phyloP scores from a whole-genome alignment of 1,284 basidiomycete genomes.

The Pisolithus thermaeus region DNA sequence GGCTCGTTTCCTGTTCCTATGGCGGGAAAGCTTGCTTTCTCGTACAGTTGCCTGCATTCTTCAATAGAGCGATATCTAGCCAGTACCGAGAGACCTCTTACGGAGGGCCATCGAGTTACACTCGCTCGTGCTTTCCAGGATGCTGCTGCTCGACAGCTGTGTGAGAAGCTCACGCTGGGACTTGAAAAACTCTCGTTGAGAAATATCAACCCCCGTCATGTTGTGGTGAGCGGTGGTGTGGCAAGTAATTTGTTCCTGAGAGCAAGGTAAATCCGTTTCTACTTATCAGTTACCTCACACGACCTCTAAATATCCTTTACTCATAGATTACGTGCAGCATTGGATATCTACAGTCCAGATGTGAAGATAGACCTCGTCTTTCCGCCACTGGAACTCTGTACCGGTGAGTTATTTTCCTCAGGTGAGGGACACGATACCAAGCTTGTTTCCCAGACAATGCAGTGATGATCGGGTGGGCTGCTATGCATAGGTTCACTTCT shows the following conservation, averaged over 20 bases:
- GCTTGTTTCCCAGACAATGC: conserved; percentile 68
- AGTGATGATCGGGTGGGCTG: conserved; percentile 91
- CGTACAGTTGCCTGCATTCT: conserved; percentile 71
- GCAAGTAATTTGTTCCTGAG: conserved; percentile 77
- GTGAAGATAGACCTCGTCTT: conserved; percentile 42
- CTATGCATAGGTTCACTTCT: conserved; percentile 72
- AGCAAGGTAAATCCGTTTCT: conserved; percentile 41
- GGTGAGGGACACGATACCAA: background rate
- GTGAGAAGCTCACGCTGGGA: conserved; percentile 64
- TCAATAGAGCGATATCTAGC: conserved; percentile 50
- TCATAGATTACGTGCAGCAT: conserved; percentile 38
- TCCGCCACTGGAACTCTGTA: conserved; percentile 77
- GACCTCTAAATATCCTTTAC: background rate
- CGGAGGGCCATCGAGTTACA: conserved; percentile 34
- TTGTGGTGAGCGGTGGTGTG: conserved; percentile 89
- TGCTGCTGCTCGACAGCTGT: conserved; percentile 67
- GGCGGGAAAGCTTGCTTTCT: conserved; percentile 58
- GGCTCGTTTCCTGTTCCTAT: conserved; percentile 49
- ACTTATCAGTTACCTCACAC: background rate
- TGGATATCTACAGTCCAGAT: conserved; percentile 31
- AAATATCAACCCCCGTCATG: conserved; percentile 39
- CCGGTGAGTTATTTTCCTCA: conserved; percentile 45
- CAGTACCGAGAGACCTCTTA: conserved; percentile 17
- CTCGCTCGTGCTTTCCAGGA: conserved; percentile 71
- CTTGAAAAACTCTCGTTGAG: conserved; percentile 42